phyloP scores from a whole-genome alignment of 768 basidiomycete species.

The Lactifluus rugatus region DNA sequence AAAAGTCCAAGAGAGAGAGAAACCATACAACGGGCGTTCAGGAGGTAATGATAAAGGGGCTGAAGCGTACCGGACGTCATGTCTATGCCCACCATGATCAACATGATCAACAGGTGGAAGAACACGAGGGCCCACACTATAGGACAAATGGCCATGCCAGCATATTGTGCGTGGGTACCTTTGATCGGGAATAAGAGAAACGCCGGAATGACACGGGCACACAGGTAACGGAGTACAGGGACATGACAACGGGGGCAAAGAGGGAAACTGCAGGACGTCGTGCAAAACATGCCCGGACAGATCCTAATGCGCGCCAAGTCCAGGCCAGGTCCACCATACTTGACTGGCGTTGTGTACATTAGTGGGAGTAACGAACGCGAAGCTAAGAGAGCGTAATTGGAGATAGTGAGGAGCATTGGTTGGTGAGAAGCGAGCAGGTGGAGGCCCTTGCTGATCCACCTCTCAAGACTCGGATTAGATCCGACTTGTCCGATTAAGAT shows the following conservation, averaged over 20 bases:
- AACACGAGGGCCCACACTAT: background rate
- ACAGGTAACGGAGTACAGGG: background rate
- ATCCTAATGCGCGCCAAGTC: background rate
- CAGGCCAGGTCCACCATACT: background rate
- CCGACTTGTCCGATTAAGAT: background rate
- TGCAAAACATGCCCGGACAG: background rate
- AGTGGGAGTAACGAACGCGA: too few species aligned
- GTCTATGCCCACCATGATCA: background rate
- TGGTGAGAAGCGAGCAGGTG: background rate
- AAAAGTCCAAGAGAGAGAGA: constrained; percentile 24
- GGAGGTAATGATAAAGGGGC: constrained; percentile 24
- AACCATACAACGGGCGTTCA: constrained; percentile 18
- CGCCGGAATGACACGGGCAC: background rate
- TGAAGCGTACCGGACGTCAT: background rate
- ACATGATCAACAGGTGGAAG: background rate
- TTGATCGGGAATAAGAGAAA: background rate
- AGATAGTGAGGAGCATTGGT: background rate
- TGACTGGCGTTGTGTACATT: background rate
- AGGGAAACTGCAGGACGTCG: background rate
- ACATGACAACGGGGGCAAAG: background rate
- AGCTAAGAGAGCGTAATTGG: too few species aligned
- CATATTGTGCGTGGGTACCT: background rate
- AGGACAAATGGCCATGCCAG: background rate
- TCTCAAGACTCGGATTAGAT: background rate
- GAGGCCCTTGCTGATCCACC: background rate